A percentile compares a stretch with the other conserved stretches of the same genome.
Evolutionary conservation across 2,329 filamentous ascomycete genomes (phyloP).

Genomic region (Arthrinium phaeospermum): DNA sequence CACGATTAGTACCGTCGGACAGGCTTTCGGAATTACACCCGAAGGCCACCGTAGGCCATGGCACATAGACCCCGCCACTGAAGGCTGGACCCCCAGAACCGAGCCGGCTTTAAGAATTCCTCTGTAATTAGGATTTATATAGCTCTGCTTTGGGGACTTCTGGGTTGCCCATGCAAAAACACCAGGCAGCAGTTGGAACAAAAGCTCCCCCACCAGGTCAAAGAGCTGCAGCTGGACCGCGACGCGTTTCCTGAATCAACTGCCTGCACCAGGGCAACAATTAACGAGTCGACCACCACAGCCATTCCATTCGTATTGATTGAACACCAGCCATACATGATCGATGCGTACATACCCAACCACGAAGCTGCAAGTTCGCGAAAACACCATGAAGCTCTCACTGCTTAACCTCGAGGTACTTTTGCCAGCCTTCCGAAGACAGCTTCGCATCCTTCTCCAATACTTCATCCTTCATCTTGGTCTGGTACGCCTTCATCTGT

Average conservation of each 20-base stretch:
- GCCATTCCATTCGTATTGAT: not conserved
- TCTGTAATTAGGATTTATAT: not conserved
- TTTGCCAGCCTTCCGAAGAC: conserved; percentile 59
- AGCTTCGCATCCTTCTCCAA: conserved; percentile 65
- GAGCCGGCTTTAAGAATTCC: not conserved
- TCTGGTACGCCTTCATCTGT: conserved; percentile 65
- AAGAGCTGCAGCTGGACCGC: not conserved
- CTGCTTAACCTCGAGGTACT: conserved; percentile 51
- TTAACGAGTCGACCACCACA: not conserved
- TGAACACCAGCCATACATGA: not conserved
- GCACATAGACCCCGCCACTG: conserved; percentile 12
- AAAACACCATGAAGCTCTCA: not conserved
- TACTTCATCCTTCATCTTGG: conserved; percentile 68
- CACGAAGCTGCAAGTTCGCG: not conserved
- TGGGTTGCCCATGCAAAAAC: not conserved
- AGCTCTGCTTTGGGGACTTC: not conserved
- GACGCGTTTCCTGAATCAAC: not conserved
- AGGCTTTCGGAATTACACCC: conserved; percentile 15
- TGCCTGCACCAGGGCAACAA: not conserved
- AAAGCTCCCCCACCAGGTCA: not conserved
- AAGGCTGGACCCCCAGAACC: conserved; percentile 7
- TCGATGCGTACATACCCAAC: not conserved
- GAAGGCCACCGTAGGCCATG: conserved; percentile 10
- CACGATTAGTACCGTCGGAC: conserved; percentile 13
- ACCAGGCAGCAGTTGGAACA: not conserved